Conservation (phyloP, 2,329 filamentous ascomycete genomes). For the Neofusicoccum kwambonambiense region DNA sequence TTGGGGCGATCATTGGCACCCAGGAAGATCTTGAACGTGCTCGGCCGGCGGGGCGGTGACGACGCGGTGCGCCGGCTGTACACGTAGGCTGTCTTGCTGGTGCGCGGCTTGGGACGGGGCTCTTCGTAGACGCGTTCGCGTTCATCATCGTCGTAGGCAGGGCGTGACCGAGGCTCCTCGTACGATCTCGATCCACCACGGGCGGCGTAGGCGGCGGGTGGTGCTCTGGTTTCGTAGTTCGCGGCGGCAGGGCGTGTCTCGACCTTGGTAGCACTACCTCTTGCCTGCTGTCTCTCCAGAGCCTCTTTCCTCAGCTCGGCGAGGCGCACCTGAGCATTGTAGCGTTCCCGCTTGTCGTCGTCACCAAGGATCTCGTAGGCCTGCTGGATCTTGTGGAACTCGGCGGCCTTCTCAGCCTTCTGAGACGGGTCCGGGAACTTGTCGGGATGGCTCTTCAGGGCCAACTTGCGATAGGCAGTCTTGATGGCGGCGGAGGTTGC, state of each 20-base stretch:
- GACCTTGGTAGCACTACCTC: conserved; percentile 22
- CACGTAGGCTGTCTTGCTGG: background rate
- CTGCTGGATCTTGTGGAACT: conserved; percentile 90
- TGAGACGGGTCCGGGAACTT: conserved; percentile 77
- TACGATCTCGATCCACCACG: conserved; percentile 18
- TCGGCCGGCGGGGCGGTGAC: background rate
- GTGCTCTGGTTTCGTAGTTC: conserved; percentile 25
- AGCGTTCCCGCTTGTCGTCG: conserved; percentile 67
- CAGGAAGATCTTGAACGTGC: conserved; percentile 7
- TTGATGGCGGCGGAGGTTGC: conserved; percentile 72
- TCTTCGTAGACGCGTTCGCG: conserved; percentile 3
- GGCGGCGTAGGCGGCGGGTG: conserved; percentile 21
- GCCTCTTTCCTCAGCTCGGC: conserved; percentile 62
- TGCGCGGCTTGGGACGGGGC: background rate
- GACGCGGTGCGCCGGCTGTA: background rate
- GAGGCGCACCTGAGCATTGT: conserved; percentile 73
- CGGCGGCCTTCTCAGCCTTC: conserved; percentile 75
- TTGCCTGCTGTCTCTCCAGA: conserved; percentile 44
- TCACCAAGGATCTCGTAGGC: conserved; percentile 90
- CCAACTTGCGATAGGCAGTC: conserved; percentile 78
- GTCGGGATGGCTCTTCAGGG: conserved; percentile 86
- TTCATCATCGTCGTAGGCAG: conserved; percentile 15
- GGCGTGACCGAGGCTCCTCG: conserved; percentile 30
- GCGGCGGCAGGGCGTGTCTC: conserved; percentile 32
- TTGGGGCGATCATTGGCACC: conserved; percentile 16